These are phyloP conservation scores for Boletus speciosus DNA, from an alignment of 768 basidiomycete species.

Conservation along the genomic window DNA sequence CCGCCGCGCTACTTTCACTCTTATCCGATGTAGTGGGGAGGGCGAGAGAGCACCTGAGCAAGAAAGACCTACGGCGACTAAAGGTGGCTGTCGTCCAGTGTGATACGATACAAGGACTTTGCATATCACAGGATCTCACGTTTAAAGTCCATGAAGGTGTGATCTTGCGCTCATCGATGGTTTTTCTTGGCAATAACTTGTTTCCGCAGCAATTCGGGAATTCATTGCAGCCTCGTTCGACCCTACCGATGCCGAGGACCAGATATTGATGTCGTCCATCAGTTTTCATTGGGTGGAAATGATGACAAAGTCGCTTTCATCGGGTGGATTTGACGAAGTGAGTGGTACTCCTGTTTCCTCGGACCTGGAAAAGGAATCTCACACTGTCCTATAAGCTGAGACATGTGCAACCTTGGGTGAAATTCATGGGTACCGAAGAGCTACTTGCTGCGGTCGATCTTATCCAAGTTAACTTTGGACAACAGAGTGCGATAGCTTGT, in stretches of 20 bases:
- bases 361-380: neutral
- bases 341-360: neutral
- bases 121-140: constrained; percentile 28
- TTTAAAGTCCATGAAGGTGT: constrained; percentile 35
- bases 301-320: constrained; percentile 14
- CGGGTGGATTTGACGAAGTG: constrained; percentile 7
- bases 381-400: constrained; percentile 10
- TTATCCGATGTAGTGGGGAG: constrained; percentile 36
- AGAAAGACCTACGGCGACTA: constrained; percentile 32
- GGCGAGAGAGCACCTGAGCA: constrained; percentile 26
- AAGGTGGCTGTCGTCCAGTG: constrained; percentile 42
- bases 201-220: constrained; percentile 36
- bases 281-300: constrained; percentile 41
- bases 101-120: constrained; percentile 33
- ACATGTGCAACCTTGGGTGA: constrained; percentile 44
- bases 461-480: constrained; percentile 18
- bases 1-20: constrained; percentile 35
- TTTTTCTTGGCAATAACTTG: neutral
- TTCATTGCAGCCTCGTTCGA: constrained; percentile 43
- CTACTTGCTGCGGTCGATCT: constrained; percentile 45
- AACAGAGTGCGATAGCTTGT: neutral
- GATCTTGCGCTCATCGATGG: neutral
- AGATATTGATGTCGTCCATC: constrained; percentile 38
- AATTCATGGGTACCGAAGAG: constrained; percentile 43
- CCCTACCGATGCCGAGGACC: constrained; percentile 35